Conservation (phyloP, 2,329 filamentous ascomycete genomes). For the Fusarium euwallaceae region DNA sequence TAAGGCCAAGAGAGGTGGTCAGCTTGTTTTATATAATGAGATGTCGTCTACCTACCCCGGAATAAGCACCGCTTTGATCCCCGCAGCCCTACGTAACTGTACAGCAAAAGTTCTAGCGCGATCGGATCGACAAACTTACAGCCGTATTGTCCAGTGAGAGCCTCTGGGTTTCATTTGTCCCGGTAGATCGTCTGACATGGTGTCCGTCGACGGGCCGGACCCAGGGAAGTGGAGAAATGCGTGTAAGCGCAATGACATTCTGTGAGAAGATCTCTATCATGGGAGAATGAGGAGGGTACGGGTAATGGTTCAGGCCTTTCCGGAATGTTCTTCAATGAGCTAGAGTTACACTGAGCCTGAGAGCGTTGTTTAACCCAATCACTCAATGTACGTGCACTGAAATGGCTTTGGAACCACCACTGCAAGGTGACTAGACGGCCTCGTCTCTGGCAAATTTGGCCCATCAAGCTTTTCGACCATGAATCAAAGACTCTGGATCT, state of each 20-base stretch:
- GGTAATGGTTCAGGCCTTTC: background rate
- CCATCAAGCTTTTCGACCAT: too few relatives aligned
- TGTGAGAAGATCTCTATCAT: background rate
- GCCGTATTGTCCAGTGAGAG: background rate
- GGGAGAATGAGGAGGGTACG: background rate
- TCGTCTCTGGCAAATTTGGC: too few relatives aligned
- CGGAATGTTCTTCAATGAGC: too few relatives aligned
- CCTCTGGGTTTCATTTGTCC: background rate
- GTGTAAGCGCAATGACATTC: background rate
- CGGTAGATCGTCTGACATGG: background rate
- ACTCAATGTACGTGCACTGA: too few relatives aligned
- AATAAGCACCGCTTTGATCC: background rate
- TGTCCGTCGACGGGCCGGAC: background rate
- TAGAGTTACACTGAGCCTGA: too few relatives aligned
- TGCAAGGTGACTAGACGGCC: too few relatives aligned
- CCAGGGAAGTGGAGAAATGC: background rate
- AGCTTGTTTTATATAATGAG: background rate
- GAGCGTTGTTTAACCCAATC: too few relatives aligned
- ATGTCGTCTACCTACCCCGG: background rate
- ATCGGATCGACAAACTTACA: background rate
- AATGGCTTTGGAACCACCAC: too few relatives aligned
- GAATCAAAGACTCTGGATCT: too few relatives aligned
- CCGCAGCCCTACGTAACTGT: background rate
- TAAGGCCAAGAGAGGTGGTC: background rate
- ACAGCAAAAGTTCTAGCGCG: background rate